A percentile compares a stretch with the other conserved stretches of the same genome.
These are phyloP conservation scores for Russula compacta DNA, from an alignment of 768 basidiomycete genomes.

Conservation along the genomic window DNA sequence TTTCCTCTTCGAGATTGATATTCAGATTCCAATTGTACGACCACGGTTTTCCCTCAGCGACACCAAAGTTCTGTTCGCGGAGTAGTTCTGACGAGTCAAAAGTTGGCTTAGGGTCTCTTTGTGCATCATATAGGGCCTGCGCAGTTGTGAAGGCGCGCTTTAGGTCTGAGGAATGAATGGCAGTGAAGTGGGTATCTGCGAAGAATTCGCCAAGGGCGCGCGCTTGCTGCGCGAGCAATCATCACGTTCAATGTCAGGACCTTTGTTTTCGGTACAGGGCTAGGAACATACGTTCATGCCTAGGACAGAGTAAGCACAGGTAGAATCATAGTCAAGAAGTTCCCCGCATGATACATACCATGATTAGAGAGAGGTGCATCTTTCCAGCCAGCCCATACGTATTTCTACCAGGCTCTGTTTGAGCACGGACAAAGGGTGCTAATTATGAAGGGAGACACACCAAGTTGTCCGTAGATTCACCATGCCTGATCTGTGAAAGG, in stretches of 20 bases:
- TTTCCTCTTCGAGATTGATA: slow-evolving; percentile 36
- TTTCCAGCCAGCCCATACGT: slow-evolving; percentile 67
- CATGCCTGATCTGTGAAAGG: slow-evolving; percentile 53
- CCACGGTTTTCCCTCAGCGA: slow-evolving; percentile 57
- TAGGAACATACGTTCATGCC: slow-evolving; percentile 28
- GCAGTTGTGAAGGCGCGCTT: slow-evolving; percentile 59
- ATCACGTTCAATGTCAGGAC: not conserved
- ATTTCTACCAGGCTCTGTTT: slow-evolving; percentile 22
- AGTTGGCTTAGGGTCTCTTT: slow-evolving; percentile 38
- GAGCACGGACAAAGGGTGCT: not conserved
- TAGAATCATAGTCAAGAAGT: not conserved
- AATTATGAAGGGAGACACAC: slow-evolving; percentile 30
- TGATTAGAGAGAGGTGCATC: slow-evolving; percentile 70
- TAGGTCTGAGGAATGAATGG: slow-evolving; percentile 59
- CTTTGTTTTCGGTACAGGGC: not conserved
- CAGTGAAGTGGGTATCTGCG: slow-evolving; percentile 36
- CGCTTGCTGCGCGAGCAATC: slow-evolving; percentile 24
- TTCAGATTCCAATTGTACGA: slow-evolving; percentile 21
- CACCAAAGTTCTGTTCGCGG: slow-evolving; percentile 62
- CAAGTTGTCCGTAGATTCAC: slow-evolving; percentile 68
- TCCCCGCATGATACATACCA: slow-evolving; percentile 34
- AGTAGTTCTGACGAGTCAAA: slow-evolving; percentile 43
- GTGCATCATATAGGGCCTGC: slow-evolving; percentile 41
- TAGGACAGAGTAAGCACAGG: not conserved
- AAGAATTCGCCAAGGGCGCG: slow-evolving; percentile 46